These are phyloP conservation scores for Mallotus japonicus DNA, from an alignment of 441 rosid genomes.

Conservation along the genomic window DNA sequence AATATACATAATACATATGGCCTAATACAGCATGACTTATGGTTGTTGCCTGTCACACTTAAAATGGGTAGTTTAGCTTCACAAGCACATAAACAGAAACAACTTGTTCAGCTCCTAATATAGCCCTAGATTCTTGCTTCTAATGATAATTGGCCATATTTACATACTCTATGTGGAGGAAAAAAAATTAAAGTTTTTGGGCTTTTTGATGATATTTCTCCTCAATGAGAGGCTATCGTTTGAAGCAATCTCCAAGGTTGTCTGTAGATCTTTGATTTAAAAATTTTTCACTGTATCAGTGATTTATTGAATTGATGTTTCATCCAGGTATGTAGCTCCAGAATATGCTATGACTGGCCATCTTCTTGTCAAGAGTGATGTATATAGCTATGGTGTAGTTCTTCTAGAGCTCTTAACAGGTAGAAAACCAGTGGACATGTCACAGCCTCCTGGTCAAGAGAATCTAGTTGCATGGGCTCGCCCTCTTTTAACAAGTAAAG, in stretches of 20 bases:
- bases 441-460: conserved; percentile 88
- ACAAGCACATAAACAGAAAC: not conserved
- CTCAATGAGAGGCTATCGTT: not conserved
- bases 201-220: not conserved
- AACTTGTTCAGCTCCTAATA: not conserved
- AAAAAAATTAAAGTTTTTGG: not conserved
- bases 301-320: not conserved
- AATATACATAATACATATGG: not conserved
- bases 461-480: conserved; percentile 92
- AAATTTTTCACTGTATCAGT: not conserved
- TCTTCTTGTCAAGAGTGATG: conserved; percentile 95
- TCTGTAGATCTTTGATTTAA: not conserved
- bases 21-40: not conserved
- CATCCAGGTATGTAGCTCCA: conserved; percentile 80
- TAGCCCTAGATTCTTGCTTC: too few relatives aligned
- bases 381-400: conserved; percentile 96
- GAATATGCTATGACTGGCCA: conserved; percentile 99
- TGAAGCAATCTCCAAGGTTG: not conserved
- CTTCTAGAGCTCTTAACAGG: conserved; percentile 93
- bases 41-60: conserved; percentile 6
- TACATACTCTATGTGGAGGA: not conserved
- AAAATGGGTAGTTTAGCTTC: not conserved
- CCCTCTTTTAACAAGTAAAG: conserved; percentile 67
- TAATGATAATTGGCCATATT: not conserved
- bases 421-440: conserved; percentile 88